Base-by-base conservation (phyloP, 805 yeast genomes). In the Scheffersomyces coipomensis region DNA sequence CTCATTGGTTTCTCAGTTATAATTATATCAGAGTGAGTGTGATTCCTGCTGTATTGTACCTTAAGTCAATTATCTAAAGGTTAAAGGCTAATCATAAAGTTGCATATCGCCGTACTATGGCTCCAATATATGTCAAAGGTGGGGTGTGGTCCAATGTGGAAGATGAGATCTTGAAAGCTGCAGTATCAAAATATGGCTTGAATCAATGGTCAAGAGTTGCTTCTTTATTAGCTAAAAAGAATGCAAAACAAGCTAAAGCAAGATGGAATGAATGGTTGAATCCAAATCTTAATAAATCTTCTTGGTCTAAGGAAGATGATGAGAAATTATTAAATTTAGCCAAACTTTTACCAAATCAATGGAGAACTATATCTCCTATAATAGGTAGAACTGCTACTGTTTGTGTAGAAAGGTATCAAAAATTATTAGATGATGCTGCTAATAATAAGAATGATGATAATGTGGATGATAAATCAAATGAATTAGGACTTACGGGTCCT, bases 201-300 rank as follows among this genome's bases (percentile, higher is more conserved):
- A 89, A 87, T 50, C 97, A 93, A 53, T 91, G 99, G 99, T 76
- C 93, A 11, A 76, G 97, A 36, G 91, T 91, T 4, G 85, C 96
- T 1, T 88, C 97, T 0, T 70, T 91, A 33, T 65, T 91, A 25
- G 83, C 88, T 5, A 80, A 85, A 56, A 91, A 91, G 60, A 83
- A 89, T 2, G 95, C 97, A 4, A 82, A 81, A 53, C 98, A 93
- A 58, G 91, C 95, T 45, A 88, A 89, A 53, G 86, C 95, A 2
- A 69, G 98, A 47, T 91, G 99, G 99, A 72, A 70, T 35, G 97
- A 91, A 53, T 89, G 84, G 78, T 65, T 91, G 27, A 84, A 82
- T 56, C 97, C 98, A 1, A 60, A 71, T 3, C 73, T 91, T 35
- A 68, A 75, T 52, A 79, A 79, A 46, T 43, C 62, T 1, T 82